Evolutionary conservation across 257 asterid genomes (phyloP).

Genomic region (Nicotiana attenuata): DNA sequence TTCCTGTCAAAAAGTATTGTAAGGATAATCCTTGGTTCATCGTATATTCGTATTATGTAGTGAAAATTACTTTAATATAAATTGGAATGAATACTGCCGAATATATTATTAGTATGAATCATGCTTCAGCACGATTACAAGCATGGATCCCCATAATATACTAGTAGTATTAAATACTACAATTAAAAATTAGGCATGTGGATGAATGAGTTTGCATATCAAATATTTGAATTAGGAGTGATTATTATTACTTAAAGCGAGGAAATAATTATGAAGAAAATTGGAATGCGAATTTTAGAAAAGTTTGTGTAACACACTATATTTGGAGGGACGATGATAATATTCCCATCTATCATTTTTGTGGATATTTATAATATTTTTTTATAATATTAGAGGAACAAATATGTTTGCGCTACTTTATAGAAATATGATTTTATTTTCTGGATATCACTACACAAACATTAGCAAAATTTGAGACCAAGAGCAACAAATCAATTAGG

Average conservation of each 20-base stretch:
- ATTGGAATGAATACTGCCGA: too few relatives aligned
- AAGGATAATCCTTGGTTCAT: not conserved
- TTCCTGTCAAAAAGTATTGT: not conserved
- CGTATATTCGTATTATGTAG: too few relatives aligned
- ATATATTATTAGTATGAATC: too few relatives aligned
- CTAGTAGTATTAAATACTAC: not conserved
- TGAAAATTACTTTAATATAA: too few relatives aligned
- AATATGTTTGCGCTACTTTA: not conserved
- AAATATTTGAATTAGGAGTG: not conserved
- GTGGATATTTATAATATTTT: not conserved
- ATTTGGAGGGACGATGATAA: not conserved
- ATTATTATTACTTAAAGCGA: not conserved
- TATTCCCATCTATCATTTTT: not conserved
- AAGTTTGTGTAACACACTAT: not conserved
- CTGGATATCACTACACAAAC: not conserved
- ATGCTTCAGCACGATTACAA: not conserved
- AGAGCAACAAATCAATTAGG: not conserved
- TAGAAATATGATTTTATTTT: not conserved
- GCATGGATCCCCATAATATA: not conserved
- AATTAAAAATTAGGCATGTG: too few relatives aligned
- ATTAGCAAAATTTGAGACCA: not conserved
- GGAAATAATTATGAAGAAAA: not conserved
- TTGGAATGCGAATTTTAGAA: not conserved
- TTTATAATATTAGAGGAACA: not conserved
- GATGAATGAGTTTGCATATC: not conserved